Evolutionary conservation across 1,284 basidiomycete genomes (phyloP).

Genomic region (Abortiporus biennis): DNA sequence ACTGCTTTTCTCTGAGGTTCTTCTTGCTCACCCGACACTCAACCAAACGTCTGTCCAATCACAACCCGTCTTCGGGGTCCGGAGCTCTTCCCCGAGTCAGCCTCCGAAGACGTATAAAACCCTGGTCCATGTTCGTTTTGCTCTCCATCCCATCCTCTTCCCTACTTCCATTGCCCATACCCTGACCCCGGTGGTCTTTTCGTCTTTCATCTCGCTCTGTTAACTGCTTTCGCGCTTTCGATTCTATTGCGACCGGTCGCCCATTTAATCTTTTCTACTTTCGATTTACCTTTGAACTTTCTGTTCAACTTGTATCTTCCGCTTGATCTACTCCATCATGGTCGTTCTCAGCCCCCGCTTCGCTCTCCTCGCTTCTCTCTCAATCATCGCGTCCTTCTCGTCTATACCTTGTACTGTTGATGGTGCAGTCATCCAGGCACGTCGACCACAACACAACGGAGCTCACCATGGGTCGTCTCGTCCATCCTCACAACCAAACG

Average conservation of each 20-base stretch:
- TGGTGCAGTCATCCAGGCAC: conserved; percentile 31
- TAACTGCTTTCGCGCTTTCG: conserved; percentile 21
- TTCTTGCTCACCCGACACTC: too few relatives aligned
- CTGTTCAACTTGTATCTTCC: conserved; percentile 8
- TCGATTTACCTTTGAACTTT: conserved; percentile 9
- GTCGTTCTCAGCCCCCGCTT: conserved; percentile 40
- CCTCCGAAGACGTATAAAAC: too few relatives aligned
- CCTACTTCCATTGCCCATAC: conserved; percentile 14
- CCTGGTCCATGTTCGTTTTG: conserved; percentile 15
- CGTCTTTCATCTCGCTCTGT: conserved; percentile 17
- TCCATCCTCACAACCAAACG: too few relatives aligned
- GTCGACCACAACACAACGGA: conserved; percentile 11
- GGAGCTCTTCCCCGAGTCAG: too few relatives aligned
- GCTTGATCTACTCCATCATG: conserved; percentile 29
- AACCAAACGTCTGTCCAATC: too few relatives aligned
- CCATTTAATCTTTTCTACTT: conserved; percentile 11
- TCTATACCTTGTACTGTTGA: conserved; percentile 25
- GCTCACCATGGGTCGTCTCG: too few relatives aligned
- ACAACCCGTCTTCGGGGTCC: too few relatives aligned
- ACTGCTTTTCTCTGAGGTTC: too few relatives aligned
- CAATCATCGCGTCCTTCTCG: conserved; percentile 35
- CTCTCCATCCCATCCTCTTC: conserved; percentile 13
- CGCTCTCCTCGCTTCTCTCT: conserved; percentile 37
- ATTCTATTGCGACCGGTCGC: conserved; percentile 19
- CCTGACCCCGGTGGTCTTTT: conserved; percentile 24